Evolutionary conservation across 257 asterid species (phyloP).

Genomic region (Linderniella brevidens): DNA sequence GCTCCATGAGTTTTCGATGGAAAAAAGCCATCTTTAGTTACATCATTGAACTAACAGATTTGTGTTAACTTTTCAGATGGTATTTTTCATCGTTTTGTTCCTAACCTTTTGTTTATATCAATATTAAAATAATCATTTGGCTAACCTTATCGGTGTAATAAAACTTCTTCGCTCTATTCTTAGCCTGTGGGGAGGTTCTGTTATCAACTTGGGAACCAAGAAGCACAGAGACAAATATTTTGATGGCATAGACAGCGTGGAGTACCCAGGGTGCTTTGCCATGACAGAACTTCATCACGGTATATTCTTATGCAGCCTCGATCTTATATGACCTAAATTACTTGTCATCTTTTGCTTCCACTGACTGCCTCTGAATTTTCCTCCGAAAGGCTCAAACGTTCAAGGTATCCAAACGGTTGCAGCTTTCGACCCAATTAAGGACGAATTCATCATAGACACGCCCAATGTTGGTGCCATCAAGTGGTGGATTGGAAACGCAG

Average conservation of each 20-base stretch:
- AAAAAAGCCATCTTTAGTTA: too few relatives aligned
- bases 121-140: too few relatives aligned
- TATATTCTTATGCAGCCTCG: slow-evolving; percentile 14
- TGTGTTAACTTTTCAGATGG: too few relatives aligned
- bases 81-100: too few relatives aligned
- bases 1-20: too few relatives aligned
- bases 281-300: slow-evolving; percentile 99
- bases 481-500: slow-evolving; percentile 99
- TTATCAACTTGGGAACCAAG: slow-evolving; percentile 86
- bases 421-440: slow-evolving; percentile 66
- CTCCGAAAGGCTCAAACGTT: slow-evolving; percentile 68
- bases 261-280: slow-evolving; percentile 85
- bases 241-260: slow-evolving; percentile 69
- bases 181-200: slow-evolving; percentile 99
- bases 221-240: slow-evolving; percentile 80
- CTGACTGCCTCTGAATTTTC: slow-evolving; percentile 11
- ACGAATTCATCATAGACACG: slow-evolving; percentile 74
- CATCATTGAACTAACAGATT: too few relatives aligned
- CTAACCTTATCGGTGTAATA: too few relatives aligned
- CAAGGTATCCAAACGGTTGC: slow-evolving; percentile 91
- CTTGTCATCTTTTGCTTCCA: not conserved
- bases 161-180: slow-evolving; percentile 12
- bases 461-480: slow-evolving; percentile 95
- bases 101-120: too few relatives aligned
- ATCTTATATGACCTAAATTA: slow-evolving; percentile 4